phyloP scores from a whole-genome alignment of 345 rosid genomes.

The Linum trigynum region DNA sequence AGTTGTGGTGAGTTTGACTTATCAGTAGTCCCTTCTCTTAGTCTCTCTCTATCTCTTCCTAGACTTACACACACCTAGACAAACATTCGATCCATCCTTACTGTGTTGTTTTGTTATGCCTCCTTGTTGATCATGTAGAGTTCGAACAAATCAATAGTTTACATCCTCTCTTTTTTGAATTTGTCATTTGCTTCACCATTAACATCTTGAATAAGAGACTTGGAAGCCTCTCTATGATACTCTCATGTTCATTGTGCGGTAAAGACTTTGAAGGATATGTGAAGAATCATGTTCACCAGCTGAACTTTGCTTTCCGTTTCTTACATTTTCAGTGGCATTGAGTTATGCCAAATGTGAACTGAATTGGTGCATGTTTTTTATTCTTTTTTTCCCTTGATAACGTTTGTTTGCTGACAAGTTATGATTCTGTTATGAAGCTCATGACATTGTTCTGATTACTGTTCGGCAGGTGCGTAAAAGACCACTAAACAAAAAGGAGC shows the following conservation, averaged over 20 bases:
- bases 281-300: neutral
- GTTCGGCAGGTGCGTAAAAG: constrained; percentile 73
- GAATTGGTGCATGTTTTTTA: neutral
- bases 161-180: neutral
- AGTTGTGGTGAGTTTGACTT: constrained; percentile 76
- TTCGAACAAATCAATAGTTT: neutral
- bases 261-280: neutral
- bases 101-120: neutral
- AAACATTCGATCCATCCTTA: neutral
- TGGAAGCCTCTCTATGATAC: too few species aligned
- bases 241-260: too few species aligned
- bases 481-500: constrained; percentile 87
- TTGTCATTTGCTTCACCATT: neutral
- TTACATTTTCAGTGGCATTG: neutral
- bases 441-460: neutral
- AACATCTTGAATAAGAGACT: neutral
- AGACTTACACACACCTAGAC: neutral
- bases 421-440: neutral
- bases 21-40: neutral
- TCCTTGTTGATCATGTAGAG: neutral
- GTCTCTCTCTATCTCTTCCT: neutral
- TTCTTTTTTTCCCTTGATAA: neutral
- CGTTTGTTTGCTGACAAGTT: neutral
- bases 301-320: neutral
- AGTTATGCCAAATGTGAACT: neutral